phyloP scores from a whole-genome alignment of 140 eudicot genomes.

The Erigeron philadelphicus region DNA sequence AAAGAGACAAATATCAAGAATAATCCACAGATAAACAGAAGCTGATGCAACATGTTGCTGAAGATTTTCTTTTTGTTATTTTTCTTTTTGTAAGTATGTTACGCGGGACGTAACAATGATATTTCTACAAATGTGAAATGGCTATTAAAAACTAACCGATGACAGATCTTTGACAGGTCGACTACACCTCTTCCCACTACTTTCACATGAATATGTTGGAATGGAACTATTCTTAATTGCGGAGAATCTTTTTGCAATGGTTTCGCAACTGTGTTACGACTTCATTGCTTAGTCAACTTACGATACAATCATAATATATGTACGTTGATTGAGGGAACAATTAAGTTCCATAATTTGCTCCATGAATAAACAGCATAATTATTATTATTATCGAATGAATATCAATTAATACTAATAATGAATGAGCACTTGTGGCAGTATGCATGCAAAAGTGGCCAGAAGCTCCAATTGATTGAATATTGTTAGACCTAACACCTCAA shows the following conservation, averaged over 20 bases:
- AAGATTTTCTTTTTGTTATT: not conserved
- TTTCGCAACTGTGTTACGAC: not conserved
- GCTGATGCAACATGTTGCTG: conserved; percentile 20
- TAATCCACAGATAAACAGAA: conserved; percentile 11
- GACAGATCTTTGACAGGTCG: not conserved
- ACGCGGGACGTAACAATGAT: not conserved
- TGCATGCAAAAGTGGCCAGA: not conserved
- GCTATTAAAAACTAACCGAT: not conserved
- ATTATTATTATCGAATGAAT: too few species aligned
- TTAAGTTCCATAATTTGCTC: too few species aligned
- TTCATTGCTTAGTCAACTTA: not conserved
- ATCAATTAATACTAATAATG: not conserved
- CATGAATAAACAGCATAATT: too few species aligned
- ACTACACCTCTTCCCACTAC: not conserved
- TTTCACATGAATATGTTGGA: not conserved
- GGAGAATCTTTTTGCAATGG: conserved; percentile 11
- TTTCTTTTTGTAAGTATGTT: not conserved
- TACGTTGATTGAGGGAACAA: too few species aligned
- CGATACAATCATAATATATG: not conserved
- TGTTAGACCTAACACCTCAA: not conserved
- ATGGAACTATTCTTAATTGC: not conserved
- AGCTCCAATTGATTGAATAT: conserved; percentile 9
- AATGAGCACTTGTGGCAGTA: too few species aligned
- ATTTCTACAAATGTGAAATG: not conserved
- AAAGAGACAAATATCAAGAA: conserved; percentile 14